phyloP scores from a whole-genome alignment of 129 eudicot species.

The Deinandra increscens region DNA sequence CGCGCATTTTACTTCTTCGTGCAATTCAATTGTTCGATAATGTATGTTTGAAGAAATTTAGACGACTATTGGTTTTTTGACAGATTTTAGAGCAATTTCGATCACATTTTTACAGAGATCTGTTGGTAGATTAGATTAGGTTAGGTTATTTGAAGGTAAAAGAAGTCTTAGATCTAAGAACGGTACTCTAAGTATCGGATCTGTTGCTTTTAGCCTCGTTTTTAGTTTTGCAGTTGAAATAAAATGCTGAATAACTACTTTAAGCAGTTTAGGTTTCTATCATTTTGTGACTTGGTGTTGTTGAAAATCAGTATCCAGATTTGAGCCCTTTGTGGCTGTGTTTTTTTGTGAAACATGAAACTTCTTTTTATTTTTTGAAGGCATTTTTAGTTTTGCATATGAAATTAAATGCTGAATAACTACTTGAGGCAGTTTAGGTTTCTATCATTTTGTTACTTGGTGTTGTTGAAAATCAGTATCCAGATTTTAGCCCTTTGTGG shows the following conservation, averaged over 20 bases:
- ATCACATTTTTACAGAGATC: slow-evolving; percentile 2
- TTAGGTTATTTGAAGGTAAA: not conserved
- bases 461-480: not conserved
- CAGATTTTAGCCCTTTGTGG: not conserved
- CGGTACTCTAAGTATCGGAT: not conserved
- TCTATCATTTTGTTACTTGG: not conserved
- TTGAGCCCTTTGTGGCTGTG: not conserved
- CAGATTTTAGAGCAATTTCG: not conserved
- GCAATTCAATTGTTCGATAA: not conserved
- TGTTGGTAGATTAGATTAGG: slow-evolving; percentile 8
- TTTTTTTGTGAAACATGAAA: not conserved
- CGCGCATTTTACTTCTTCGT: not conserved
- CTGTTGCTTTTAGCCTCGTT: slow-evolving; percentile 8
- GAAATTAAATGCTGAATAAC: not conserved
- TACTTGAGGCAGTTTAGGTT: not conserved
- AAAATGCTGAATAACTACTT: not conserved
- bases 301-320: slow-evolving; percentile 9
- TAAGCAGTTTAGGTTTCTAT: not conserved
- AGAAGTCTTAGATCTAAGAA: slow-evolving; percentile 7
- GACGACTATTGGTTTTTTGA: not conserved
- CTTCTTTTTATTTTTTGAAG: too few species aligned
- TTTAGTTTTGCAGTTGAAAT: slow-evolving; percentile 8
- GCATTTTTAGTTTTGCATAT: not conserved
- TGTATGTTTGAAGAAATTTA: not conserved
- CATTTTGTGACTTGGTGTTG: not conserved